Base-by-base conservation (phyloP, 306 rosid species). In the Quercus cerris region DNA sequence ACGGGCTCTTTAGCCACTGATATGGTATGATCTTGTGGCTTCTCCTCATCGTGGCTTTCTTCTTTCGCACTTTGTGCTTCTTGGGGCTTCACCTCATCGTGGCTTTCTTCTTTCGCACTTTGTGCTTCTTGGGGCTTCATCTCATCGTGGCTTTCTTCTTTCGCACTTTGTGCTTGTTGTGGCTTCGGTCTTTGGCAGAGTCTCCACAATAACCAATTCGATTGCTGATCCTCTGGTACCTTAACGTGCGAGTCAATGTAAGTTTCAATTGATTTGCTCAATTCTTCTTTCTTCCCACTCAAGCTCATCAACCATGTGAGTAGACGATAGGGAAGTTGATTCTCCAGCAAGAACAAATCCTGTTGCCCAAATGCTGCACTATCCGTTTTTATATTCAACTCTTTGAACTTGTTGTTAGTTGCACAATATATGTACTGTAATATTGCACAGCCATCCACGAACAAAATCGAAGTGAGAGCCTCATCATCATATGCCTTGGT, bases 331-430 rank as follows among this genome's bases (percentile, higher is more conserved):
- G 86, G 83, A 54, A 83, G 56, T 61, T 78, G 83, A 22, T 83
- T 83, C 70, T 83, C 86, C n/a, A 83, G 67, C 74, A 83, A 59
- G 74, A 83, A 75, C 67, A 78, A 54, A 62, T 83, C 86, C 15
- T 74, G 77, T 3, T 59, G 67, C 2, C 49, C 22, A 8, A 71
- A 59, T 23, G 33, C 66, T 0, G 18, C 0, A 6, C 8, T 58
- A 0, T 81, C 77, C 0, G 13, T 31, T 51, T 81, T 76, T 18
- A 75, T 51, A 6, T 31, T 22, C 14, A 74, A 28, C 4, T 22
- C 5, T 19, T 30, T 1, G 0, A 71, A n/a, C 5, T n/a, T 2
- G 0, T 31, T 0, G 5, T 10, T 0, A 41, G 11, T 7, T 38
- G 19, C 22, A 23, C 66, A 30, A 3, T 38, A 10, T 27, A 70